A percentile compares a stretch with the other conserved stretches of the same genome.
Conservation (phyloP, 164 flowering plant species). For the Magnolia changhungtana region DNA sequence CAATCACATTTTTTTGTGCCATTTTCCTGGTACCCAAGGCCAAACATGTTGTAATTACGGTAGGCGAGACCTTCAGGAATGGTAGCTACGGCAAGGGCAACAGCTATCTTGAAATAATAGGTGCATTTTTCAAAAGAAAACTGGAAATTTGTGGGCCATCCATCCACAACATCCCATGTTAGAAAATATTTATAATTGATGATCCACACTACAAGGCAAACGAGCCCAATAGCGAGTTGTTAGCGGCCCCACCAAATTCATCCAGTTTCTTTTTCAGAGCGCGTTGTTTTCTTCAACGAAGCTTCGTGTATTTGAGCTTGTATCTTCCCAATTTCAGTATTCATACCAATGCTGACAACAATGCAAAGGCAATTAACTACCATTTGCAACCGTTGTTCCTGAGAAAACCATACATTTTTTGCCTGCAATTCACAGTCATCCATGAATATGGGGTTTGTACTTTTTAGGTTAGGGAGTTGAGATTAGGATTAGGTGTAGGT, state of each 20-base stretch:
- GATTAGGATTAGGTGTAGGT: no score
- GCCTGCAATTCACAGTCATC: slow-evolving; percentile 88
- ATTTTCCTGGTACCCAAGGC: slow-evolving; percentile 92
- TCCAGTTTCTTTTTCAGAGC: slow-evolving; percentile 81
- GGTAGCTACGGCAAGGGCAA: slow-evolving; percentile 95
- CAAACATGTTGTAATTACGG: slow-evolving; percentile 86
- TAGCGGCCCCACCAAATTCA: no score
- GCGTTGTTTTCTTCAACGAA: slow-evolving; percentile 66
- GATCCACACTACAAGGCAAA: no score
- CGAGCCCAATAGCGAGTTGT: no score
- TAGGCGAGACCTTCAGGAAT: slow-evolving; percentile 97
- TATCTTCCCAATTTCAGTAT: slow-evolving; percentile 85
- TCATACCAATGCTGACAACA: slow-evolving; percentile 69
- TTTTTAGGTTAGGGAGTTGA: no score
- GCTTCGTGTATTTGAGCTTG: slow-evolving; percentile 91
- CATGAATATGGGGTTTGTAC: slow-evolving; percentile 37
- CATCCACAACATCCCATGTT: no score
- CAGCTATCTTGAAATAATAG: slow-evolving; percentile 85
- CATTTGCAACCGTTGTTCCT: slow-evolving; percentile 84
- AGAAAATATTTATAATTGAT: no score
- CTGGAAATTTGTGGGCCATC: slow-evolving; percentile 64
- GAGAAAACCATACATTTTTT: slow-evolving; percentile 85
- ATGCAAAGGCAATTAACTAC: slow-evolving; percentile 71
- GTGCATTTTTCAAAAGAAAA: slow-evolving; percentile 91
- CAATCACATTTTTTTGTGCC: no score